Evolutionary conservation across 1,139 yeast species (phyloP), one percentile per base, ranked within the genome.

Genomic region (Sugiyamaella sp.): DNA sequence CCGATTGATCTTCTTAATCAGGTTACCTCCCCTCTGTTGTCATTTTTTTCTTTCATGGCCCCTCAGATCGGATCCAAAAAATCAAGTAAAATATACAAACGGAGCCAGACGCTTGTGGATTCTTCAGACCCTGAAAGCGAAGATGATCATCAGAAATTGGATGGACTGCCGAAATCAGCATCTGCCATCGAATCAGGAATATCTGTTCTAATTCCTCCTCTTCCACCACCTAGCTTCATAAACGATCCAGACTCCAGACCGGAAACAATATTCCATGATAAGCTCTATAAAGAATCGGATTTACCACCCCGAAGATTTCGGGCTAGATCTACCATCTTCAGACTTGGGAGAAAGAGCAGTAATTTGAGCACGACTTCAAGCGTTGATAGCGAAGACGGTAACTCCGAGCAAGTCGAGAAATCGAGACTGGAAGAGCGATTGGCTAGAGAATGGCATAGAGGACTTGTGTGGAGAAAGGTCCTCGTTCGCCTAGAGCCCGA

Each of bases 381-480:
- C 21, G 19, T 43, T 8, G 41, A 44, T 22, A 44, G 48, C 22
- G 24, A 19, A 14, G 29, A 29, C 16, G 32, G 47, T 39, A 41
- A 25, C 16, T 12, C 49, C 4, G 41, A 60, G 6, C 66, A 53
- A 56, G 70, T 75, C 58, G 71, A 69, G 29, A 70, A 69, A 51
- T 71, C 76, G 59, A 70, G 74, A 49, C 67, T 84, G 5, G 98
- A 93, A 66, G 98, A 93, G 61, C 78, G 80, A 52, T 87, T 93
- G 53, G 99, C 99, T 0, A 74, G 96, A 46, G 84, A 83, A 54
- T 93, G 96, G 85, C 99, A 95, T 68, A 78, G 80, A 54, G 83
- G 80, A 5, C 81, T 90, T 89, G 71, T 80, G 2, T 93, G 99
- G 99, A 76, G 98, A 45, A 93, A 93, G 70, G 97, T 95, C 0